Base-by-base conservation (phyloP, 23 red algal species). In the Chondrus crispus region DNA sequence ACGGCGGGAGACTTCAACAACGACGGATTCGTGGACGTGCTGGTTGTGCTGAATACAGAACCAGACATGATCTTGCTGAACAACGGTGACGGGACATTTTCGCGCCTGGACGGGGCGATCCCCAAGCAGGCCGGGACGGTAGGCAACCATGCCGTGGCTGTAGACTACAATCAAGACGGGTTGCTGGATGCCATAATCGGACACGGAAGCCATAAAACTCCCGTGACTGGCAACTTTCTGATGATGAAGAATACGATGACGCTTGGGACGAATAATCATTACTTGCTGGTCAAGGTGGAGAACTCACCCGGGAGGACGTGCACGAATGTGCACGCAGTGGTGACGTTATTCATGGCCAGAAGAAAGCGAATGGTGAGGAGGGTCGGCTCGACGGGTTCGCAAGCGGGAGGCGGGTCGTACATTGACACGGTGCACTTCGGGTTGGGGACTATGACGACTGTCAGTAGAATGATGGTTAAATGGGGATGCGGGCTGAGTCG, bases 1-100 rank as follows among this genome's bases (percentile, higher is more conserved):
- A 95, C 92, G 14, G 84, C 46, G 14, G 92, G 92, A 2, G 93
- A 95, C 50, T 95, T 95, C 73, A 89, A 95, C 42, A 95, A 89
- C 51, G 93, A 95, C 41, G 93, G 84, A 3, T 88, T 50, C 53
- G 76, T 71, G 44, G 93, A 95, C 46, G 26, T 95, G 32, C 68
- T 88, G 47, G 73, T 95, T 45, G 76, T 47, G 32, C 83, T 63
- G 39, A 85, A 69, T 24, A 42, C 11, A 26, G 10, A 57, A 46
- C 39, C 90, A 24, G 90, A 93, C 55, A 76, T 93, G 57, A 54
- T 93, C 24, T 70, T 93, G 41, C 49, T 85, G 13, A 85, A 84
- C 51, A 93, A 84, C 24, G 90, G 90, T 1, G 90, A 76, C 32
- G 90, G 90, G 2, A 84, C 75, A 14, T 83, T 85, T 38, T 48